Conservation (phyloP, 1,284 basidiomycete genomes). For the Inonotus obliquus region DNA sequence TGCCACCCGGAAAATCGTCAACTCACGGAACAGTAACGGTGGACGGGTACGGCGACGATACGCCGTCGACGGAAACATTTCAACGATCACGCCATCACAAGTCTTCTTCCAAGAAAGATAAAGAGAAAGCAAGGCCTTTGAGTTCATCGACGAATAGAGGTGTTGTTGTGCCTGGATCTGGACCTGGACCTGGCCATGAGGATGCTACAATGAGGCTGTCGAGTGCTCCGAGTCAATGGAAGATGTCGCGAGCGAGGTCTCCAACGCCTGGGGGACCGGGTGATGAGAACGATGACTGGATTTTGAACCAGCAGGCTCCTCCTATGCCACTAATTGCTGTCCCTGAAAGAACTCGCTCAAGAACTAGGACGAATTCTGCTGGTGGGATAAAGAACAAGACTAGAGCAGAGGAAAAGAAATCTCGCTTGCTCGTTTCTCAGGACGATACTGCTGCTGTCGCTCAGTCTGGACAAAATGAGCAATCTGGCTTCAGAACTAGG, state of each 20-base stretch:
- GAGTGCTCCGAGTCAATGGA: background rate
- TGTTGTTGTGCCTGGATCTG: background rate
- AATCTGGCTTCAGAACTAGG: background rate
- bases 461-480: background rate
- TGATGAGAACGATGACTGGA: conserved; percentile 13
- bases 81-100: background rate
- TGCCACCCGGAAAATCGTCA: conserved; percentile 13
- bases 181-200: background rate
- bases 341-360: background rate
- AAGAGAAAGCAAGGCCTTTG: conserved; percentile 3
- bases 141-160: conserved; percentile 6
- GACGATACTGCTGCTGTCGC: background rate
- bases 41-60: background rate
- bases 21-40: background rate
- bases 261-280: background rate
- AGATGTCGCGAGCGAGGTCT: background rate
- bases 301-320: background rate
- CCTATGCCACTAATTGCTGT: background rate
- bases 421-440: background rate
- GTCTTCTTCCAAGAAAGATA: background rate
- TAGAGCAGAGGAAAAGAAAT: conserved; percentile 8
- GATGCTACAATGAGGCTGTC: background rate
- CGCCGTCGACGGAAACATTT: conserved; percentile 4
- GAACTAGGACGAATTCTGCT: conserved; percentile 9
- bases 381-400: background rate